Percentiles rank a stretch among this genome's conserved stretches.
These are phyloP conservation scores for Maudiozyma humilis DNA, from an alignment of 1,139 yeast genomes.

Conservation along the genomic window DNA sequence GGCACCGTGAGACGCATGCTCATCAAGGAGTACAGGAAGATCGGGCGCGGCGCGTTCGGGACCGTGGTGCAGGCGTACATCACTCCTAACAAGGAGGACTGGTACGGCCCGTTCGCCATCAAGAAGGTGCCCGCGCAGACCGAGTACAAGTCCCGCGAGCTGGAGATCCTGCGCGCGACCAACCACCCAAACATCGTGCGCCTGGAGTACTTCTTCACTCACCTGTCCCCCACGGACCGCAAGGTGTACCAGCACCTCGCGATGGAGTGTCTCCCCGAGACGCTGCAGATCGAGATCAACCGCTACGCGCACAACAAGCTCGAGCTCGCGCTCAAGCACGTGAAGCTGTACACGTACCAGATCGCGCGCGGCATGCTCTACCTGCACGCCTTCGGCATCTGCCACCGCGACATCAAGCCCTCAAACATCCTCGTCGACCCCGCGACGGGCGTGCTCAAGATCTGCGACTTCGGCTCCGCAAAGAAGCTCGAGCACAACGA, in stretches of 20 bases:
- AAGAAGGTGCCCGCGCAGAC: conserved; percentile 80
- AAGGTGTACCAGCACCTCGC: conserved; percentile 69
- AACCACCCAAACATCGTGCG: conserved; percentile 72
- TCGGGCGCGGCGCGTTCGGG: conserved; percentile 82
- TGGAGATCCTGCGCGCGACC: conserved; percentile 64
- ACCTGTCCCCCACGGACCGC: conserved; percentile 44
- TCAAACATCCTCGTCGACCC: conserved; percentile 73
- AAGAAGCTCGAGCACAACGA: conserved; percentile 65
- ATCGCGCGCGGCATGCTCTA: conserved; percentile 76
- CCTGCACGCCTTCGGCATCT: conserved; percentile 67
- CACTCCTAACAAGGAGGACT: conserved; percentile 35
- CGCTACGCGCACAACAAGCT: conserved; percentile 55
- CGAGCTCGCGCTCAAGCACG: conserved; percentile 63
- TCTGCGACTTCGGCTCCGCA: conserved; percentile 80
- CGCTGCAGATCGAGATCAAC: conserved; percentile 65
- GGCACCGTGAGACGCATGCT: conserved; percentile 52
- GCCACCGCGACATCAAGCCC: conserved; percentile 78
- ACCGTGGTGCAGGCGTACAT: conserved; percentile 68
- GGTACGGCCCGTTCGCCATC: conserved; percentile 77
- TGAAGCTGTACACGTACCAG: conserved; percentile 73
- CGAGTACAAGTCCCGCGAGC: conserved; percentile 71
- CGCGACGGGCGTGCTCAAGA: conserved; percentile 52
- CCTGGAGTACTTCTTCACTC: conserved; percentile 62
- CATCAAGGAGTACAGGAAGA: conserved; percentile 60
- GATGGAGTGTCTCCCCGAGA: conserved; percentile 80